Base-by-base conservation (phyloP, 306 rosid genomes). In the Sicyos edulis region DNA sequence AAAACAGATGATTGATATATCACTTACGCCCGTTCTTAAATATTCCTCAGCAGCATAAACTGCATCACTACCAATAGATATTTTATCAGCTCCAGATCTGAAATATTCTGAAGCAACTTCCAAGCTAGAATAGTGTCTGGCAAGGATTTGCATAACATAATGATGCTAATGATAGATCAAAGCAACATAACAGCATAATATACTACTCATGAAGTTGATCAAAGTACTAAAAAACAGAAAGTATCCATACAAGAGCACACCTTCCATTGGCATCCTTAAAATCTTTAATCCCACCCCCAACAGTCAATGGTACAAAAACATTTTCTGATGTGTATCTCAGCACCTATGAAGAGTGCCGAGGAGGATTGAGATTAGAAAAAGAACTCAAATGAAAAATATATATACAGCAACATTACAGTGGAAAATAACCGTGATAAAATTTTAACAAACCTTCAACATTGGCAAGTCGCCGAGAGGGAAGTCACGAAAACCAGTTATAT, bases 391-490 rank as follows among this genome's bases (percentile, higher is more conserved):
- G 13, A 14, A 67, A 66, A 14, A 20, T 19, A 66, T 6, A 11
- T 42, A 47, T 12, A 10, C 9, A 20, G 13, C 8, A 29, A n/a
- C 53, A 40, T 54, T 63, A 15, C n/a, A 5, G 61, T 26, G 78
- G n/a, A 60, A 49, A 60, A 74, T 29, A 49, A 60, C 19, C 24
- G 34, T 6, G 5, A 52, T 24, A 24, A 29, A 34, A 64, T 45
- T 53, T 29, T 70, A 14, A 80, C 89, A 73, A 72, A 93, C 99
- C 99, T 91, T 92, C 81, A 91, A 75, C 99, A 93, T 93, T 8
- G 99, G 99, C 85, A 93, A 81, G 83, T 93, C 97, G 0, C 99
- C 99, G 7, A 93, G 87, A 76, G 99, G 99, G 80, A 93, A 93
- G 85, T 93, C 97, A 2, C 97, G 95, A 45, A 91, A 93, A 70